phyloP scores from a whole-genome alignment of 2,329 filamentous ascomycete species.

The Aspergillus tubingensis region DNA sequence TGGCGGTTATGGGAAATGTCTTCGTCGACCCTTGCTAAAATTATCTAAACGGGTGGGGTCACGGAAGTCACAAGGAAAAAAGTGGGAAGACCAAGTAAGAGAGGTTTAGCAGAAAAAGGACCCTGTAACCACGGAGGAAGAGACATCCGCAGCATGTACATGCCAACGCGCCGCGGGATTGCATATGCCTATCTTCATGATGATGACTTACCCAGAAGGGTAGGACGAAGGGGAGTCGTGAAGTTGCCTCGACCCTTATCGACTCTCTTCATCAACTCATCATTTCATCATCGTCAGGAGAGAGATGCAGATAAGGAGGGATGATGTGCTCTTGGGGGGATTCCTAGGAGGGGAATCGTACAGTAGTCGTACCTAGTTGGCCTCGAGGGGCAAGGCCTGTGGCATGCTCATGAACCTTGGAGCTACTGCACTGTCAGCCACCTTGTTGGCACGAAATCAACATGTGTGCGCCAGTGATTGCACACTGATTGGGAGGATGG shows the following conservation, averaged over 20 bases:
- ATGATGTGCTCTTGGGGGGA: not conserved
- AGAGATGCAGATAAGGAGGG: not conserved
- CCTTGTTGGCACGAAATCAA: slow-evolving; percentile 22
- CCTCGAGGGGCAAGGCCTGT: not conserved
- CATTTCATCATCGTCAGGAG: too few species aligned
- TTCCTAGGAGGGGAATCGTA: not conserved
- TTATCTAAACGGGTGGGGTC: slow-evolving; percentile 8
- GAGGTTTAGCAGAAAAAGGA: not conserved
- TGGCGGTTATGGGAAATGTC: not conserved
- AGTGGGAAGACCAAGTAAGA: not conserved
- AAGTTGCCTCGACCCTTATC: too few species aligned
- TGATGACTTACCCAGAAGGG: not conserved
- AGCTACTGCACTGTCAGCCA: slow-evolving; percentile 27
- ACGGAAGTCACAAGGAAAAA: not conserved
- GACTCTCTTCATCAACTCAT: too few species aligned
- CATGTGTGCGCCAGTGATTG: slow-evolving; percentile 25
- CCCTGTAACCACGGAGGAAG: not conserved
- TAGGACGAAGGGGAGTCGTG: not conserved
- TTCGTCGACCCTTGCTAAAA: slow-evolving; percentile 12
- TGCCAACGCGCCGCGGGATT: slow-evolving; percentile 1
- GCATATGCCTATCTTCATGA: not conserved
- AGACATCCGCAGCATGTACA: slow-evolving; percentile 3
- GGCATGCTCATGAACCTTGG: slow-evolving; percentile 15
- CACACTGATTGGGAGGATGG: slow-evolving; percentile 12
- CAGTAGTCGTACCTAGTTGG: not conserved